Evolutionary conservation across 169 alveolate species (phyloP), one percentile per base, ranked within the genome.

Genomic region (Cryptosporidium sp.): DNA sequence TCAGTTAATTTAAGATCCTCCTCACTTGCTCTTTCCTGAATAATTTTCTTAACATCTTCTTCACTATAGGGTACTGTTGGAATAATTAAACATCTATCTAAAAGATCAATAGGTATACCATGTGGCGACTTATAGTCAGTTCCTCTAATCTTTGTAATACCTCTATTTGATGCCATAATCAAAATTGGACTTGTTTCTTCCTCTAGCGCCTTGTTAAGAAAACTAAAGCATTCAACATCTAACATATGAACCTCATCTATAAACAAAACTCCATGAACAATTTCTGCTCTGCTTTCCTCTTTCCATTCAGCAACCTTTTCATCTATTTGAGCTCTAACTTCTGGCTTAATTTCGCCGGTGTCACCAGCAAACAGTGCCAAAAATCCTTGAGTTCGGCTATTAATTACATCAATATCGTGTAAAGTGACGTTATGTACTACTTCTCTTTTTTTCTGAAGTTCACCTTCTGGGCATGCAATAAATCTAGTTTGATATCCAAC

Each of bases 181-280:
- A 99, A 98, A 58, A 98, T 94, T 29, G 99, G 99, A 29, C 99
- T 97, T 37, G 94, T 95, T 69, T 96, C 99, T 62, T 96, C 94
- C 96, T 99, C 99, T 69, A 99, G 92, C 10, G 99, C 99, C 93
- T 98, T 96, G 93, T 98, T 98, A 44, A 99, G 94, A 93, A 96
- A 99, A 45, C 99, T 96, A 96, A 98, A 99, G 91, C 99, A 99
- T 93, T 99, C 99, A 69, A 99, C 97, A 94, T 99, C 99, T 73
- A 99, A 94, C 99, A 99, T 98, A 93, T 99, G 99, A 33, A 96
- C 99, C 95, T 99, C 99, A 94, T 99, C 99, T 65, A 99, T 99
- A 95, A 99, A 99, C 85, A 99, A 95, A 37, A 99, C 99, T 29
- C 99, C 99, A 67, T 98, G 98, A 23, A 96, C 97, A 21, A 93